Evolutionary conservation across 306 rosid genomes (phyloP).

Genomic region (Pyrus communis): DNA sequence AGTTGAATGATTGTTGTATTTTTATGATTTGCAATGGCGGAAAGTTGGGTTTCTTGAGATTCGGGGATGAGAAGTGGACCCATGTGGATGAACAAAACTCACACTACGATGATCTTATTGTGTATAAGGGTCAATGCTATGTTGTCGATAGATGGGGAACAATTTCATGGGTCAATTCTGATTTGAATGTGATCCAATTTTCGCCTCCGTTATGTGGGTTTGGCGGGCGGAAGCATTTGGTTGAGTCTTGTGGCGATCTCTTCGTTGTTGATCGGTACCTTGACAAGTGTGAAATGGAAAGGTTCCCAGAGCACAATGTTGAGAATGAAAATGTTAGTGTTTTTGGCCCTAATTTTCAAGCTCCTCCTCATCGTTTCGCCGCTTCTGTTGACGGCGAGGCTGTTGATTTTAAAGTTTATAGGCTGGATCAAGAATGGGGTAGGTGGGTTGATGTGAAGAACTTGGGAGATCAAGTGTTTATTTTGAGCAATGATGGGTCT

Average conservation of each 20-base stretch:
- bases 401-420: constrained; percentile 15
- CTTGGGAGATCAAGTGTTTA: constrained; percentile 11
- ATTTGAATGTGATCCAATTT: constrained; percentile 22
- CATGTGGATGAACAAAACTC: constrained; percentile 2
- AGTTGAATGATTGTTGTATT: background rate
- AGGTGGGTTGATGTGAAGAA: constrained; percentile 18
- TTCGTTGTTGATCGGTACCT: constrained; percentile 27
- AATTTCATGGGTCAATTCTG: constrained; percentile 22
- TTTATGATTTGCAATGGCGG: constrained; percentile 12
- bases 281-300: background rate
- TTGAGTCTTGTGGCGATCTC: constrained; percentile 30
- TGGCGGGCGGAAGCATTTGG: constrained; percentile 23
- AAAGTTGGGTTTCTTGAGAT: constrained; percentile 1
- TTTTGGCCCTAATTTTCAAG: background rate
- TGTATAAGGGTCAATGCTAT: constrained; percentile 22
- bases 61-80: constrained; percentile 8
- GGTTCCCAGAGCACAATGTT: background rate
- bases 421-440: constrained; percentile 34
- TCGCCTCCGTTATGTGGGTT: constrained; percentile 11
- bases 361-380: background rate
- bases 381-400: background rate
- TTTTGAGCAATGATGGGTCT: background rate
- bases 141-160: constrained; percentile 31
- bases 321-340: background rate
- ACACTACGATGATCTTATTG: constrained; percentile 22